phyloP scores from a whole-genome alignment of 371 early-diverging fungal species.

The Mortierella sp. region DNA sequence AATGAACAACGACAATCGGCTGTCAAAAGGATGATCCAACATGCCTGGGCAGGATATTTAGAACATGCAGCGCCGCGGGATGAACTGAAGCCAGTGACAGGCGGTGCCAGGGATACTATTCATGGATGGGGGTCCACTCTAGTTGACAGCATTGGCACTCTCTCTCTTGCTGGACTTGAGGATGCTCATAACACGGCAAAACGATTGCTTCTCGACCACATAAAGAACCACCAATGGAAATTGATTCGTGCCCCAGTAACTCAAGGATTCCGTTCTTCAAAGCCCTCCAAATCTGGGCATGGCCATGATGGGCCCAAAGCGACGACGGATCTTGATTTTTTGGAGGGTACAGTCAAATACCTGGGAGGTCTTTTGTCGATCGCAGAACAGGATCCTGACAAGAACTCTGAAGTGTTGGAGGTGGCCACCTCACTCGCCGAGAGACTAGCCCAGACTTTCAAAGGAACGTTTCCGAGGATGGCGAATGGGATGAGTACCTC shows the following conservation, averaged over 20 bases:
- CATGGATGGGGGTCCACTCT: slow-evolving; percentile 59
- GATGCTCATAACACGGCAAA: slow-evolving; percentile 62
- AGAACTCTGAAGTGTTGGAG: slow-evolving; percentile 55
- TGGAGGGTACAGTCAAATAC: slow-evolving; percentile 78
- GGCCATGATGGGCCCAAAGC: no score
- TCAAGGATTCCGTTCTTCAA: background rate
- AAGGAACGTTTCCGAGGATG: slow-evolving; percentile 2
- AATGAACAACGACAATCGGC: slow-evolving; percentile 4
- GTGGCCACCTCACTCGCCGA: slow-evolving; percentile 54
- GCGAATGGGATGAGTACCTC: slow-evolving; percentile 8
- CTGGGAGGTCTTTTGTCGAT: slow-evolving; percentile 76
- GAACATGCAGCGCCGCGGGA: slow-evolving; percentile 67
- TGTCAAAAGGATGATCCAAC: slow-evolving; percentile 28
- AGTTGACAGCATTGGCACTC: slow-evolving; percentile 75
- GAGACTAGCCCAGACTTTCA: slow-evolving; percentile 16
- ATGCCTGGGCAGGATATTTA: slow-evolving; percentile 68
- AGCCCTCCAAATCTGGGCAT: background rate
- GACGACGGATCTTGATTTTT: slow-evolving; percentile 55
- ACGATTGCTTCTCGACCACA: slow-evolving; percentile 53
- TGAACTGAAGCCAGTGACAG: slow-evolving; percentile 63
- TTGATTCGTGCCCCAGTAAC: no score
- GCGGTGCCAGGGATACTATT: slow-evolving; percentile 34
- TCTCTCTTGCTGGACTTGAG: slow-evolving; percentile 63
- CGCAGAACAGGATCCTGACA: slow-evolving; percentile 55
- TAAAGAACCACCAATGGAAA: slow-evolving; percentile 31